Base-by-base conservation (phyloP, 2,329 filamentous ascomycete species). In the Xenoacremonium recifei region DNA sequence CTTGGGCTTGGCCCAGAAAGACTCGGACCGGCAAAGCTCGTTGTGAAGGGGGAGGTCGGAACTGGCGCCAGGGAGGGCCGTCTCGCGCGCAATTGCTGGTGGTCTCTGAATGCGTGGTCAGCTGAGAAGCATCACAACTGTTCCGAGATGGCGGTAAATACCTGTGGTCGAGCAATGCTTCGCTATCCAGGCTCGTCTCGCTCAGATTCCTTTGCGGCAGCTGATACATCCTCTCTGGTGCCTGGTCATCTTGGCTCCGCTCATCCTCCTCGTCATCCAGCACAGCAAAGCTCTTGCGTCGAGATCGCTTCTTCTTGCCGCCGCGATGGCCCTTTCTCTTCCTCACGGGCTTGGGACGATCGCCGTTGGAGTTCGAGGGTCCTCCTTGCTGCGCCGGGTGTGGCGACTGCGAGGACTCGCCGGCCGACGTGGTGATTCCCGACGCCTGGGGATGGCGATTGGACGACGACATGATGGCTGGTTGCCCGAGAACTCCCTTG, bases 111-210 rank as follows among this genome's bases (percentile, higher is more conserved):
- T 7, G 5, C 5, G 13, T 20, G 31, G 15, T 46, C 6, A 49
- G 46, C 19, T 19, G 7, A 27, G 23, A 27, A 27, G 7, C 13
- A 13, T 9, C 23, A 7, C 23, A 27, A 32, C n/a, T 6, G 23
- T 16, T 31, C 7, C 30, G 10, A 35, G 49, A 69, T 48, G n/a
- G n/a, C n/a, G n/a, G n/a, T n/a, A n/a, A n/a, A n/a, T 68, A 87
- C 82, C 89, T 80, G 65, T 97, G 92, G 66, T 97, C 92, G 15
- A 97, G 71, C 53, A 97, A 70, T 6, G 81, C 84, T 61, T 95
- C 85, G 63, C 90, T 96, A 53, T 96, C 92, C 49, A 97, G 71
- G 64, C 92, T 97, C 1, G 87, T 90, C 55, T 78, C 84, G 68
- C 92, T 97, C 49, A 84, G 61, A 60, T 87, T 89, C 33, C 70